phyloP scores from a whole-genome alignment of 371 early-diverging fungal species.

The Parasitella parasitica region DNA sequence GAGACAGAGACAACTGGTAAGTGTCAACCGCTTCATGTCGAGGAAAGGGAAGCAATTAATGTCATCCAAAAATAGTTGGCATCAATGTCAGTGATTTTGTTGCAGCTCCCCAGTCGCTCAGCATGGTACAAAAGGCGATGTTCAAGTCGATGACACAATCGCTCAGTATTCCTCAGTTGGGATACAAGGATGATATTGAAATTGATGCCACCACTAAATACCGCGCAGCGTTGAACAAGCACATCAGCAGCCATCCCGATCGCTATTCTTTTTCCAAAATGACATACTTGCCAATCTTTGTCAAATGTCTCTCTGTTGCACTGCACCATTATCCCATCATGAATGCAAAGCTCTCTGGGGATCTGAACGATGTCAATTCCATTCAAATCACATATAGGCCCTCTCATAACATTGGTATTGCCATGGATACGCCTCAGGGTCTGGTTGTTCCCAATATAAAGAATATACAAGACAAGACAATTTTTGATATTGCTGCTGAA shows the following conservation, averaged over 20 bases:
- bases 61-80: background rate
- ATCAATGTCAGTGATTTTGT: background rate
- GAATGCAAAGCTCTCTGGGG: conserved; percentile 71
- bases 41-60: background rate
- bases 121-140: conserved; percentile 93
- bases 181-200: conserved; percentile 89
- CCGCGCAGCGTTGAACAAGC: conserved; percentile 69
- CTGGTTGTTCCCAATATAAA: conserved; percentile 95
- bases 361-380: conserved; percentile 41
- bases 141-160: conserved; percentile 95
- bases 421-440: conserved; percentile 96
- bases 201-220: conserved; percentile 68
- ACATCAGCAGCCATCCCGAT: conserved; percentile 39
- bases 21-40: conserved; percentile 20
- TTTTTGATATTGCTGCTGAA: conserved; percentile 89
- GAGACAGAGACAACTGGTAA: background rate
- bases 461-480: conserved; percentile 83
- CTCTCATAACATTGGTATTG: conserved; percentile 91
- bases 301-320: conserved; percentile 90
- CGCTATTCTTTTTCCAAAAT: conserved; percentile 73
- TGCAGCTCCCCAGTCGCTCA: conserved; percentile 53
- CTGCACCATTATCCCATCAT: conserved; percentile 84
- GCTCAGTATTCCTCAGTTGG: conserved; percentile 91
- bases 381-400: conserved; percentile 72
- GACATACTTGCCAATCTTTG: conserved; percentile 92